Evolutionary conservation across 805 yeast species (phyloP).

Genomic region (Yarrowia sp.): DNA sequence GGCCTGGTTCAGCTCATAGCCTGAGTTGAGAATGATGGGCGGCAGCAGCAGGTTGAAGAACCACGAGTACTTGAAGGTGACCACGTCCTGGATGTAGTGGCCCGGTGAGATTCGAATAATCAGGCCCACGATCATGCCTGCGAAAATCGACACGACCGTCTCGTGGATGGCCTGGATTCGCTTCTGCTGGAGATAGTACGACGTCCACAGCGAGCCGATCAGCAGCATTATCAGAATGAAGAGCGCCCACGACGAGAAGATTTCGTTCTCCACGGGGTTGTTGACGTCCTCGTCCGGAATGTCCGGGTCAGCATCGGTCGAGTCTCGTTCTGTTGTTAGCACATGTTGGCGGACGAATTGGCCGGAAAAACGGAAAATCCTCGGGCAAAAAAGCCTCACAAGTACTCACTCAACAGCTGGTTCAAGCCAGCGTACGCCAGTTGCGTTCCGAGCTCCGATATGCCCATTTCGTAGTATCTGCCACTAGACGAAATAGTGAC

Average conservation of each 20-base stretch:
- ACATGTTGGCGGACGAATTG: no score
- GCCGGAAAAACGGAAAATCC: neutral
- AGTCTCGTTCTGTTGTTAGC: slow-evolving; percentile 35
- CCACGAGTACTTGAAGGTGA: slow-evolving; percentile 89
- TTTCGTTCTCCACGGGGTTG: slow-evolving; percentile 90
- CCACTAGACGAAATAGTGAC: slow-evolving; percentile 8
- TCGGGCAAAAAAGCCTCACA: neutral
- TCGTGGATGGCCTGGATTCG: slow-evolving; percentile 96
- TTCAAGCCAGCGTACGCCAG: slow-evolving; percentile 25
- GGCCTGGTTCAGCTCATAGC: slow-evolving; percentile 93
- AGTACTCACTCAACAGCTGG: slow-evolving; percentile 5
- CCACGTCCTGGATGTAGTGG: slow-evolving; percentile 94
- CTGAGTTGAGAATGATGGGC: slow-evolving; percentile 93
- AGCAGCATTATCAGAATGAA: slow-evolving; percentile 78
- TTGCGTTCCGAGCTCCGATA: slow-evolving; percentile 23
- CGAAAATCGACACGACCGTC: slow-evolving; percentile 91
- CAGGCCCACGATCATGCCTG: slow-evolving; percentile 94
- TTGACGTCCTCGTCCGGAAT: slow-evolving; percentile 51
- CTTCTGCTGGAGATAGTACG: slow-evolving; percentile 86
- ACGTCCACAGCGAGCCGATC: slow-evolving; percentile 90
- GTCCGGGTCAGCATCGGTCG: slow-evolving; percentile 42
- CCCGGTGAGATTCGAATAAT: slow-evolving; percentile 91
- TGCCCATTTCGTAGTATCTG: slow-evolving; percentile 8
- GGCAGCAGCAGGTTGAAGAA: slow-evolving; percentile 93
- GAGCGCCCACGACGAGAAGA: slow-evolving; percentile 95